Evolutionary conservation across 192 early-diverging fungal species (phyloP).

Genomic region (Mortierella hygrophila): DNA sequence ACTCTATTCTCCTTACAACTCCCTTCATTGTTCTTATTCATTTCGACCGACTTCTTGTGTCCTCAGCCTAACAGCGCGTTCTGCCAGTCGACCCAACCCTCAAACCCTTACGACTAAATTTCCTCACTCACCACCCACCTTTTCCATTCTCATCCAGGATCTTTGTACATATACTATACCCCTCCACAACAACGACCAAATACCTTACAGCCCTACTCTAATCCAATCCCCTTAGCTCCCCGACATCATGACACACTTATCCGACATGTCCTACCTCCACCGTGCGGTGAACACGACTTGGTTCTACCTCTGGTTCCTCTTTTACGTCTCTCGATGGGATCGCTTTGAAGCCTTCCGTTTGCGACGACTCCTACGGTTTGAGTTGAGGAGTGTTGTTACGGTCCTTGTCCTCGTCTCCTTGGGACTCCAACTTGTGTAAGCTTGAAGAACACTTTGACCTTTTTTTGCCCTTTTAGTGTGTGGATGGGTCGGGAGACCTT

Average conservation of each 20-base stretch:
- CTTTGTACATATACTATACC: conserved; percentile 9
- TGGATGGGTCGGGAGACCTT: background rate
- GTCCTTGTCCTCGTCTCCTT: conserved; percentile 22
- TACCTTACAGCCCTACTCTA: background rate
- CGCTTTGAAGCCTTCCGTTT: conserved; percentile 39
- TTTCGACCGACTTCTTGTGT: too few species aligned
- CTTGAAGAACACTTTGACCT: background rate
- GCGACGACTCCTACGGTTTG: conserved; percentile 27
- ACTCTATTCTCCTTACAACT: background rate
- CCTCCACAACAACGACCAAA: background rate
- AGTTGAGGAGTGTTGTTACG: conserved; percentile 42
- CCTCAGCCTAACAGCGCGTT: too few species aligned
- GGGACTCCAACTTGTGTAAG: conserved; percentile 43
- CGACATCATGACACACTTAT: conserved; percentile 40
- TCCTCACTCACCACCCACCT: too few species aligned
- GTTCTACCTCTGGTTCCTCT: conserved; percentile 43
- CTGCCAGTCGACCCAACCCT: too few species aligned
- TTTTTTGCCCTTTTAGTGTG: background rate
- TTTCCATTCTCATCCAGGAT: background rate
- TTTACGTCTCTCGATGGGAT: conserved; percentile 44
- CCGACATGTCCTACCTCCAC: conserved; percentile 45
- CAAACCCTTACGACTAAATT: too few species aligned
- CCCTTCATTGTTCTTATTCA: too few species aligned
- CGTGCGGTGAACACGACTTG: conserved; percentile 28
- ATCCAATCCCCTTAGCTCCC: too few species aligned